Base-by-base conservation (phyloP, 73 alveolate species). In the Stentor roeselii region DNA sequence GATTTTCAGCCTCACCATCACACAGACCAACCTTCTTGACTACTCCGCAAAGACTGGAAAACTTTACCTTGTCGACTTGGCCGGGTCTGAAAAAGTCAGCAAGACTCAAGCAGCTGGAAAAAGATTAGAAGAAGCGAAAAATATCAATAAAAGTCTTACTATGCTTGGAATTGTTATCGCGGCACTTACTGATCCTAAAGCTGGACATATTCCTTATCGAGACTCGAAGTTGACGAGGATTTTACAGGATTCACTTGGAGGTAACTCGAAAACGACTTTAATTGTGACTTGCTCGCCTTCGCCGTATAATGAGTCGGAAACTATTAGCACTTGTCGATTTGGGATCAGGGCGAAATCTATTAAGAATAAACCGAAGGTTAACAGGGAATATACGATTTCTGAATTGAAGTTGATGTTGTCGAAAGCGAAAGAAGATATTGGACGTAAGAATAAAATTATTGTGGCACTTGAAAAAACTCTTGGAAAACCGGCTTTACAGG, bases 151-250 rank as follows among this genome's bases (percentile, higher is more conserved):
- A 83, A 84, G 92, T 88, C 90, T 95, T 1, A 59, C 91, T 42
- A 82, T 94, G 60, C 86, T 95, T 85, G 92, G 94, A 58, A 91
- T 82, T 82, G 92, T 87, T 3, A 87, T 87, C 3, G 82, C 78
- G 42, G 91, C 86, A 6, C 67, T 87, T 31, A 78, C 92, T 39
- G 92, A 87, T 78, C 78, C 42, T 27, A 87, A 87, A 58, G 34
- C 42, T 6, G 59, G 76, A 31, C 92, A 87, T 87, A 84, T 87
- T 37, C 92, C 92, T 6, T 87, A 59, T 84, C 80, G 99, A 88
- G 99, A 97, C 86, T 97, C 99, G 0, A 97, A 97, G 88, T 90
- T 97, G 50, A 97, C 99, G 1, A 94, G 98, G 86, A 85, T 97
- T 30, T 78, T 97, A 60, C 92, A 96, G 84, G 98, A 97, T 60